These are phyloP conservation scores for Arthrobotrys megalospora DNA, from an alignment of 2,329 filamentous ascomycete species.

Conservation along the genomic window DNA sequence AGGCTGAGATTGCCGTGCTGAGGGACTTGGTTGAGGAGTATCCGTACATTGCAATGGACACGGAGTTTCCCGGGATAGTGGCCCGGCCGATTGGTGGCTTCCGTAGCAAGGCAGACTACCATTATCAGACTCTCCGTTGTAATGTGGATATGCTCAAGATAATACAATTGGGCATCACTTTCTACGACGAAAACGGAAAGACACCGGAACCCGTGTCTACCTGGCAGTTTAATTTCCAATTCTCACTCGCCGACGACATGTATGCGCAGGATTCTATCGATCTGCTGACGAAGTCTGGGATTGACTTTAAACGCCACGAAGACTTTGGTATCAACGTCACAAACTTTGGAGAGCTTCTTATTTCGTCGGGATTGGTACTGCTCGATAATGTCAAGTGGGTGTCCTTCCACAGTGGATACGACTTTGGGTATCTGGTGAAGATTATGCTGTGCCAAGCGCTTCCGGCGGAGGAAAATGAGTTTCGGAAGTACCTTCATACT, in stretches of 20 bases:
- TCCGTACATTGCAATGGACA: slow-evolving; percentile 98
- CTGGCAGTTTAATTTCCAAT: slow-evolving; percentile 99
- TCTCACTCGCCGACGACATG: slow-evolving; percentile 95
- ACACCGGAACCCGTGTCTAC: slow-evolving; percentile 79
- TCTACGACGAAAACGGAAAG: slow-evolving; percentile 93
- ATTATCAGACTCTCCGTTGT: slow-evolving; percentile 96
- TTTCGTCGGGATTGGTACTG: slow-evolving; percentile 91
- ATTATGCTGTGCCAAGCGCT: slow-evolving; percentile 86
- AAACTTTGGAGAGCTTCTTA: slow-evolving; percentile 89
- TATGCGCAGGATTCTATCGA: slow-evolving; percentile 96
- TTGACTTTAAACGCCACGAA: slow-evolving; percentile 87
- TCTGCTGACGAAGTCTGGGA: slow-evolving; percentile 89
- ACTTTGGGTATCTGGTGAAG: slow-evolving; percentile 97
- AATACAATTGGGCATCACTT: slow-evolving; percentile 93
- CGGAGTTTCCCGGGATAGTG: slow-evolving; percentile 98
- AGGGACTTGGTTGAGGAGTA: slow-evolving; percentile 89
- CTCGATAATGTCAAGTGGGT: slow-evolving; percentile 94
- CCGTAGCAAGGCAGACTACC: slow-evolving; percentile 94
- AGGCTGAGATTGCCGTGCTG: slow-evolving; percentile 89
- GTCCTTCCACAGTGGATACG: slow-evolving; percentile 97
- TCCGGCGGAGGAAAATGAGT: slow-evolving; percentile 90
- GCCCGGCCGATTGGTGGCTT: slow-evolving; percentile 95
- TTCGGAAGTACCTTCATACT: slow-evolving; percentile 87
- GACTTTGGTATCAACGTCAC: slow-evolving; percentile 91
- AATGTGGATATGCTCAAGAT: slow-evolving; percentile 98